These are phyloP conservation scores for Coemansia linderi DNA, from an alignment of 371 early-diverging fungal genomes.

Conservation along the genomic window DNA sequence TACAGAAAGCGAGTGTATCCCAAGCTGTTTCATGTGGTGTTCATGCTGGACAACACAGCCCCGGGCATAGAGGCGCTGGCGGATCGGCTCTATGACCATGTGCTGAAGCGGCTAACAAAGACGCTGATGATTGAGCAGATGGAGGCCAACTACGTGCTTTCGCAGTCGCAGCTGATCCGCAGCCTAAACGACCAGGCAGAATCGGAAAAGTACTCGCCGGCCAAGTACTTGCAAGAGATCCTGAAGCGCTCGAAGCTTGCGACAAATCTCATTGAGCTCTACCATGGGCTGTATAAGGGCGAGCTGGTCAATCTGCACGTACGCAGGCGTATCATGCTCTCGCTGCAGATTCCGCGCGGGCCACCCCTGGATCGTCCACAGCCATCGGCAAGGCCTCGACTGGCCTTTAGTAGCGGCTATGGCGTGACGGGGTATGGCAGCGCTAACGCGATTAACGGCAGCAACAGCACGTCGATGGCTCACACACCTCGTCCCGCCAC, in stretches of 20 bases:
- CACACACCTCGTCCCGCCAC: constrained; percentile 45
- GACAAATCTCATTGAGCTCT: constrained; percentile 36
- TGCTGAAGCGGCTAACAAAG: constrained; percentile 46
- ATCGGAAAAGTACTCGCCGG: constrained; percentile 20
- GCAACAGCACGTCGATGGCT: constrained; percentile 21
- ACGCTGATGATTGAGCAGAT: constrained; percentile 54
- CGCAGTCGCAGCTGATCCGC: constrained; percentile 49
- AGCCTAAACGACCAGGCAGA: constrained; percentile 41
- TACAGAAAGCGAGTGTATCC: constrained; percentile 44
- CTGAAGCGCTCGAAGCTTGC: constrained; percentile 39
- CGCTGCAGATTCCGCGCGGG: constrained; percentile 51
- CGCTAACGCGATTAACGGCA: constrained; percentile 10
- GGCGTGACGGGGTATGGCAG: constrained; percentile 8
- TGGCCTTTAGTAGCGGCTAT: constrained; percentile 13
- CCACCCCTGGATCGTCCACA: constrained; percentile 39
- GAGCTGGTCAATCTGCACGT: constrained; percentile 45
- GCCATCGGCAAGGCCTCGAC: constrained; percentile 14
- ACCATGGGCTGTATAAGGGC: constrained; percentile 45
- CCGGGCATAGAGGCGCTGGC: constrained; percentile 45
- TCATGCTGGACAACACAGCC: constrained; percentile 52
- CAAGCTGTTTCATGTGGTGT: constrained; percentile 47
- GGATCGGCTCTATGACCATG: constrained; percentile 48
- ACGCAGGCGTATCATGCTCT: constrained; percentile 49
- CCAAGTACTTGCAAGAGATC: constrained; percentile 36
- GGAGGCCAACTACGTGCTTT: constrained; percentile 51